phyloP scores from a whole-genome alignment of 2,329 filamentous ascomycete species.

The Dactylellina leptospora region DNA sequence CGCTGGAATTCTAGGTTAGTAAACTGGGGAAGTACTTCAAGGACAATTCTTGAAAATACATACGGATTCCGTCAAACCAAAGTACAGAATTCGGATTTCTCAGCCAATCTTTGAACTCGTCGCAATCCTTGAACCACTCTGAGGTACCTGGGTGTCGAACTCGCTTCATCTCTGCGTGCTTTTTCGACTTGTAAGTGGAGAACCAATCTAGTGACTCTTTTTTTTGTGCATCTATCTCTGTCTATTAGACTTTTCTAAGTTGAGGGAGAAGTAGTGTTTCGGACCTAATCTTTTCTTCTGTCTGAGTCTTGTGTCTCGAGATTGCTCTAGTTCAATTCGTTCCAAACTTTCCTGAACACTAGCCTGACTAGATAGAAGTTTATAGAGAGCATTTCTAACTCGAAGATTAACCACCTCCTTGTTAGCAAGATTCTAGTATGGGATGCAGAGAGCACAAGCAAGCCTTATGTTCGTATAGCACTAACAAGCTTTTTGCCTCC shows the following conservation, averaged over 20 bases:
- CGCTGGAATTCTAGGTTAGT: neutral
- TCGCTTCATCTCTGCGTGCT: slow-evolving; percentile 18
- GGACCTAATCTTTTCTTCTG: slow-evolving; percentile 11
- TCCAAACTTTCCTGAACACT: slow-evolving; percentile 16
- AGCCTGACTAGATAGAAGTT: slow-evolving; percentile 11
- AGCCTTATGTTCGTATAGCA: too few species aligned
- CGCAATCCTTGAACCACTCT: slow-evolving; percentile 26
- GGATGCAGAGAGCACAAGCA: too few species aligned
- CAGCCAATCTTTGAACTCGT: slow-evolving; percentile 18
- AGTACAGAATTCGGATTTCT: neutral
- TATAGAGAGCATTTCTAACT: slow-evolving; percentile 13
- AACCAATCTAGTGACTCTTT: slow-evolving; percentile 9
- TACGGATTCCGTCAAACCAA: slow-evolving; percentile 37
- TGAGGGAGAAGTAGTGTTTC: neutral
- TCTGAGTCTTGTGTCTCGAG: neutral
- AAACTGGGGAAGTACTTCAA: neutral
- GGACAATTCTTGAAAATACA: neutral
- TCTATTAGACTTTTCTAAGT: neutral
- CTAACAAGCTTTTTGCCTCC: slow-evolving; percentile 27
- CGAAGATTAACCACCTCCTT: neutral
- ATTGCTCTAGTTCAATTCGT: slow-evolving; percentile 14
- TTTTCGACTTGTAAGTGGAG: slow-evolving; percentile 5
- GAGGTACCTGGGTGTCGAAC: slow-evolving; percentile 6
- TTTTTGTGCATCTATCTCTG: neutral
- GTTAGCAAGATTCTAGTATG: neutral